These are phyloP conservation scores for Scheffersomyces parashehatae DNA, from an alignment of 1,139 yeast genomes.

Conservation along the genomic window DNA sequence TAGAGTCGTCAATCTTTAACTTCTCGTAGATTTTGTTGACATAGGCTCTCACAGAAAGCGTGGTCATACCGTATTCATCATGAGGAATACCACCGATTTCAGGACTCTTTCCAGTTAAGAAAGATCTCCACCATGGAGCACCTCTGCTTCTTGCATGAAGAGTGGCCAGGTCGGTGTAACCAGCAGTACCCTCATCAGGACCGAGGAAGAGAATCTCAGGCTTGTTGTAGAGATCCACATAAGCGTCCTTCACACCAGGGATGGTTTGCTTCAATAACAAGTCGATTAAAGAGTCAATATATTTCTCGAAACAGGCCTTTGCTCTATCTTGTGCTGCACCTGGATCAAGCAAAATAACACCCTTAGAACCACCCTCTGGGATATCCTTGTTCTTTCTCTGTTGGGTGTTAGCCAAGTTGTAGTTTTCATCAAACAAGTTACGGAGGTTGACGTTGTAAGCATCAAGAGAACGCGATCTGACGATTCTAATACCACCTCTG, in stretches of 20 bases:
- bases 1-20: slow-evolving; percentile 56
- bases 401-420: slow-evolving; percentile 93
- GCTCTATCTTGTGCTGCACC: slow-evolving; percentile 82
- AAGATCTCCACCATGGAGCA: slow-evolving; percentile 99
- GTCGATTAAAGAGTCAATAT: slow-evolving; percentile 88
- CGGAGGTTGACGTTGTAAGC: slow-evolving; percentile 85
- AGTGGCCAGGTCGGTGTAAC: slow-evolving; percentile 98
- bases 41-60: slow-evolving; percentile 89
- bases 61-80: slow-evolving; percentile 97
- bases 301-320: slow-evolving; percentile 85
- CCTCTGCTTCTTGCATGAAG: slow-evolving; percentile 89
- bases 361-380: slow-evolving; percentile 99
- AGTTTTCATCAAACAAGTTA: slow-evolving; percentile 92
- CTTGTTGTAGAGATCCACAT: slow-evolving; percentile 80
- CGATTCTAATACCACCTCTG: slow-evolving; percentile 97
- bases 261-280: slow-evolving; percentile 71
- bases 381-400: slow-evolving; percentile 97
- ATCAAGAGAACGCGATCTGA: slow-evolving; percentile 81
- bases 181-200: slow-evolving; percentile 98
- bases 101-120: slow-evolving; percentile 95
- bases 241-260: slow-evolving; percentile 79
- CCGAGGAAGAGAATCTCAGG: slow-evolving; percentile 95
- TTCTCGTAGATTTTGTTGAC: slow-evolving; percentile 88
- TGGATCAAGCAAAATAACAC: slow-evolving; percentile 85
- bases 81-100: slow-evolving; percentile 96